Conservation (phyloP, 345 rosid genomes). For the Hypericum perforatum region DNA sequence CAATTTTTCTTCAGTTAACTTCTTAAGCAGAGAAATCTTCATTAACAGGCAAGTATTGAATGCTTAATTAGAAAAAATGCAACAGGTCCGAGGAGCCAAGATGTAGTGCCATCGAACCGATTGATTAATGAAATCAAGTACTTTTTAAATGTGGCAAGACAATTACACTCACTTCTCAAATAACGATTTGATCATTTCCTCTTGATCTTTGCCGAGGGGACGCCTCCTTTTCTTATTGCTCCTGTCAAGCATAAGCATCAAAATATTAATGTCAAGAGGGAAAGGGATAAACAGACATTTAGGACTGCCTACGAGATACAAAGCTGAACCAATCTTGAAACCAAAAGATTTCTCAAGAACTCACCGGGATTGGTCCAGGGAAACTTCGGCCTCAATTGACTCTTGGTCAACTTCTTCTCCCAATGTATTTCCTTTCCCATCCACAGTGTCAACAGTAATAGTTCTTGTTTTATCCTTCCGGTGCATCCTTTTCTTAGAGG, state of each 20-base stretch:
- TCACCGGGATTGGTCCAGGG: too few species aligned
- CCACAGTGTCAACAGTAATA: conserved; percentile 17
- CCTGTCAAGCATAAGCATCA: conserved; percentile 35
- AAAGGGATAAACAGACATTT: too few species aligned
- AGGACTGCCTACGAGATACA: too few species aligned
- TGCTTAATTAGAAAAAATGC: background rate
- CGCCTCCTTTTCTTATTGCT: conserved; percentile 51
- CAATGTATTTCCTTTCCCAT: conserved; percentile 17
- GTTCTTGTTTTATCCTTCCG: conserved; percentile 15
- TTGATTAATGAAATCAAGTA: background rate
- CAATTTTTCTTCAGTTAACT: too few species aligned
- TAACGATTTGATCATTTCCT: conserved; percentile 51
- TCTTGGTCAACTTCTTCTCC: conserved; percentile 24
- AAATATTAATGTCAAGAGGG: conserved; percentile 12
- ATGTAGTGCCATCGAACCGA: background rate
- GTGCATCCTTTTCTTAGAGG: conserved; percentile 42
- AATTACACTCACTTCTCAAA: conserved; percentile 61
- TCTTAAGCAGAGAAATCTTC: too few species aligned
- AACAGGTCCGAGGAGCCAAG: background rate
- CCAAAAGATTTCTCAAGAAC: too few species aligned
- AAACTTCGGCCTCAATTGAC: conserved; percentile 2
- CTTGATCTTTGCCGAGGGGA: conserved; percentile 70
- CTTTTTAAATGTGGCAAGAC: background rate
- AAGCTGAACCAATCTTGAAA: too few species aligned
- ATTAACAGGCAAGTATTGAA: too few species aligned